Base-by-base conservation (phyloP, 2,329 filamentous ascomycete species). In the Pseudogymnoascus sp. region DNA sequence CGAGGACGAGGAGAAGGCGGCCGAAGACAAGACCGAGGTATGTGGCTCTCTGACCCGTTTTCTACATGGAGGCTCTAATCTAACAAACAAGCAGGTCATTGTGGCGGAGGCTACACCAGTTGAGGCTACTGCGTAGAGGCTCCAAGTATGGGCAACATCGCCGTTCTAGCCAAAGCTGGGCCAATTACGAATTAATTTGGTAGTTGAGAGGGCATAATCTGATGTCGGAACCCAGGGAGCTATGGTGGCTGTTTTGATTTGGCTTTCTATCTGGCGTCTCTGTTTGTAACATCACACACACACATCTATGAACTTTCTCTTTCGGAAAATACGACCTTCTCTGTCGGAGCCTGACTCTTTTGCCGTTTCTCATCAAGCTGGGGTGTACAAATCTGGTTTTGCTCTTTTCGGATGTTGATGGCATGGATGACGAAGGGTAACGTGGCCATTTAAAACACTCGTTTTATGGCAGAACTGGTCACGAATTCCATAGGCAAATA, bases 1-100 rank as follows among this genome's bases (percentile, higher is more conserved):
- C 18, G 31, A 64, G 34, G 64, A 64, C 5, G 36, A 61, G 37
- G 60, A 62, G 60, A 46, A 62, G 42, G 36, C 23, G 25, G 28
- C 44, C 23, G 60, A 62, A 6, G 40, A 62, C 28, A 46, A 46
- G 38, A n/a, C 40, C 40, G 44, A 62, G 60, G 60, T 56, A 56
- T 34, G 50, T 56, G n/a, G n/a, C 25, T 16, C 46, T 56, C 25
- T 12, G 16, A 36, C 28, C 7, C n/a, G 10, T 36, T 14, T 5
- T 16, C n/a, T 21, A 18, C 50, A 12, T 21, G 11, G 16, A 11
- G n/a, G 11, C 34, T 36, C 16, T 28, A 16, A 18, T 12, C 50
- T 56, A 56, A 56, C 28, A 56, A 56, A 31, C n/a, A 56, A 31
- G 14, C 10, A 56, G 50, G 28, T 56, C 28, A 10, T 16, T 14